Evolutionary conservation across 257 asterid species (phyloP).

Genomic region (Petunia axillaris): DNA sequence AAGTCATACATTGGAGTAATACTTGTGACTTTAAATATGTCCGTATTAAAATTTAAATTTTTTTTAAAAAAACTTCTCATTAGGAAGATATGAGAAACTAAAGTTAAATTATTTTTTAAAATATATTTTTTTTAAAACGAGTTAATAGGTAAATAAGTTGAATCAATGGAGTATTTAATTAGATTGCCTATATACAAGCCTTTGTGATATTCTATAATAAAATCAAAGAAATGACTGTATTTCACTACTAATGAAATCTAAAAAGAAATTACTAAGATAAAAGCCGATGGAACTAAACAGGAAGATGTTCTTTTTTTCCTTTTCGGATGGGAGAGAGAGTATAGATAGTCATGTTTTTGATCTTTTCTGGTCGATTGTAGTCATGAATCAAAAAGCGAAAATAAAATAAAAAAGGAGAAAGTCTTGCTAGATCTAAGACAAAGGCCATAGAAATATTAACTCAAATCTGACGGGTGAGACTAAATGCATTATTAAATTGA

Average conservation of each 20-base stretch:
- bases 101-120: too few relatives aligned
- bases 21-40: too few relatives aligned
- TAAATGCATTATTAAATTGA: background rate
- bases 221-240: background rate
- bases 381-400: background rate
- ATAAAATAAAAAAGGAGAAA: background rate
- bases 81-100: too few relatives aligned
- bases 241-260: background rate
- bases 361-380: too few relatives aligned
- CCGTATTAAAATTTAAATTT: too few relatives aligned
- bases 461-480: background rate
- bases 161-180: background rate
- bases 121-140: too few relatives aligned
- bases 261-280: too few relatives aligned
- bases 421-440: background rate
- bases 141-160: too few relatives aligned
- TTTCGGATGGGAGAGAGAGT: background rate
- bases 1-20: too few relatives aligned
- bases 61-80: too few relatives aligned
- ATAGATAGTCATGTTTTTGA: background rate
- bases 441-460: background rate
- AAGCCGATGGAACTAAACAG: too few relatives aligned
- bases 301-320: background rate
- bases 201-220: background rate
- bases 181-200: background rate